phyloP scores from a whole-genome alignment of 768 basidiomycete species.

The Panellus pusillus region DNA sequence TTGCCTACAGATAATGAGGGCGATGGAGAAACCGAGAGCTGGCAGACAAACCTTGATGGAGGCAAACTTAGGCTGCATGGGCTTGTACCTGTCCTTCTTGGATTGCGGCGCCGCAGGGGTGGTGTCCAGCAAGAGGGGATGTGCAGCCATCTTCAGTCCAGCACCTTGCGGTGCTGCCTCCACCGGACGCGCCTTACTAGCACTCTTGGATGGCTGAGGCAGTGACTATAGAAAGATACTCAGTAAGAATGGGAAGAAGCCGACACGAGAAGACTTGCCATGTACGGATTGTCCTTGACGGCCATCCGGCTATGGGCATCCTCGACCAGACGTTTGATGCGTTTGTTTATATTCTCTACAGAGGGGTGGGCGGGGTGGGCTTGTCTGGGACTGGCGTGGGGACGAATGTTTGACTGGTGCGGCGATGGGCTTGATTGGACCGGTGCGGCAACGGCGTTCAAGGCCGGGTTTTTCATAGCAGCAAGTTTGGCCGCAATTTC shows the following conservation, averaged over 20 bases:
- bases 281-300: conserved; percentile 83
- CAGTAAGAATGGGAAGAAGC: not conserved
- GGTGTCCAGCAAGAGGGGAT: conserved; percentile 78
- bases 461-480: conserved; percentile 52
- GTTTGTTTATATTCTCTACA: conserved; percentile 59
- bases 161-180: conserved; percentile 77
- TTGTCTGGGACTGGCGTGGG: conserved; percentile 29
- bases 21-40: not conserved
- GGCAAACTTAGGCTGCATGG: conserved; percentile 99
- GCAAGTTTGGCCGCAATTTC: conserved; percentile 87
- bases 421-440: conserved; percentile 36
- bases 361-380: conserved; percentile 39
- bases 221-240: conserved; percentile 40
- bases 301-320: conserved; percentile 78
- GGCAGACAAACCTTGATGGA: conserved; percentile 71
- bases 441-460: conserved; percentile 33
- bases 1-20: conserved; percentile 47
- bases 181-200: conserved; percentile 43
- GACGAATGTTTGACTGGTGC: conserved; percentile 9
- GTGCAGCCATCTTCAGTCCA: conserved; percentile 88
- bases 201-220: conserved; percentile 49
- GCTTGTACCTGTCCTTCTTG: conserved; percentile 92
- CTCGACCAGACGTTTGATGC: conserved; percentile 68
- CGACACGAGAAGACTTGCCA: conserved; percentile 48
- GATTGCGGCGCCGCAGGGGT: conserved; percentile 60